Percentiles rank a stretch among this genome's conserved stretches.
phyloP scores from a whole-genome alignment of 2,329 filamentous ascomycete genomes.

The Dothideomycetidae sp. region DNA sequence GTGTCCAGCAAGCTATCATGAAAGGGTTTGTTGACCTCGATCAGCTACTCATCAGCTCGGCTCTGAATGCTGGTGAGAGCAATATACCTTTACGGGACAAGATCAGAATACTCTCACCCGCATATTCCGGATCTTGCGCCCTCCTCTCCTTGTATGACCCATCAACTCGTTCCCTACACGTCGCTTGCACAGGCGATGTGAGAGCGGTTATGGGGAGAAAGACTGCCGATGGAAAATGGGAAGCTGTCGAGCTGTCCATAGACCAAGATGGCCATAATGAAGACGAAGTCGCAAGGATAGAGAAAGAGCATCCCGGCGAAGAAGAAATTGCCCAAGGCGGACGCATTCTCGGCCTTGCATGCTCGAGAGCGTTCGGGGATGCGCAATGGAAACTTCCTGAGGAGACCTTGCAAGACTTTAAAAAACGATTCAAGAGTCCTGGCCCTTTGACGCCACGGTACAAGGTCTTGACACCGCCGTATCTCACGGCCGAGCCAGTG shows the following conservation, averaged over 20 bases:
- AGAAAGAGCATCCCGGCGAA: constrained; percentile 48
- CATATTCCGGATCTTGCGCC: constrained; percentile 46
- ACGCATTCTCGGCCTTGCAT: constrained; percentile 45
- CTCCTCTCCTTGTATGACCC: constrained; percentile 50
- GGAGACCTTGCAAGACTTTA: constrained; percentile 32
- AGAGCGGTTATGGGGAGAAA: constrained; percentile 48
- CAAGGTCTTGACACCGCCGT: constrained; percentile 42
- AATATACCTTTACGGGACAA: constrained; percentile 16
- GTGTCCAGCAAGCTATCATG: constrained; percentile 22
- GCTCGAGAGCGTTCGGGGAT: constrained; percentile 56
- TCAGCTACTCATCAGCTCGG: constrained; percentile 21
- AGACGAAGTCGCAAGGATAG: constrained; percentile 42
- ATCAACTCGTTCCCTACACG: constrained; percentile 37
- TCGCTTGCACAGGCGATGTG: constrained; percentile 55
- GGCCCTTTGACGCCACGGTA: constrained; percentile 28
- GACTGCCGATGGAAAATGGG: constrained; percentile 33
- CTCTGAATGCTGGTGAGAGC: constrained; percentile 13
- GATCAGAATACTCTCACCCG: constrained; percentile 22
- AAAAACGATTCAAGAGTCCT: constrained; percentile 38
- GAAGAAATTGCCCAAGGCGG: constrained; percentile 39
- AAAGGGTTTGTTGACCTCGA: constrained; percentile 28
- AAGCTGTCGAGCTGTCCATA: constrained; percentile 40
- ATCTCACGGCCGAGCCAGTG: constrained; percentile 53
- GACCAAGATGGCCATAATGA: constrained; percentile 54
- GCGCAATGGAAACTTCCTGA: constrained; percentile 52